These are phyloP conservation scores for Macrocybe gigantea DNA, from an alignment of 768 basidiomycete genomes.

Conservation along the genomic window DNA sequence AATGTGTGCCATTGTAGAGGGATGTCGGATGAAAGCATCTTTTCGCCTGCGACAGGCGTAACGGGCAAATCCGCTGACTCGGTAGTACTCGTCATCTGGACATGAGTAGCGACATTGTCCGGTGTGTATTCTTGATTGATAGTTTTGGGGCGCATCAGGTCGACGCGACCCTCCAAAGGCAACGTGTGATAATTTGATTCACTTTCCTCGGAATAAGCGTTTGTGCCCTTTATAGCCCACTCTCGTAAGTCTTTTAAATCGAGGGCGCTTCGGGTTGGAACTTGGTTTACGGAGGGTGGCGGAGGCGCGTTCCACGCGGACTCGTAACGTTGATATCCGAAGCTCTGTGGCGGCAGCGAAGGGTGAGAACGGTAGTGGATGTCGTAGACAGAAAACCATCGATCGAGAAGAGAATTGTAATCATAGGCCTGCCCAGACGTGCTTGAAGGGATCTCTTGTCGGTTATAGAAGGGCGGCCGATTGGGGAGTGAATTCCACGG, in stretches of 20 bases:
- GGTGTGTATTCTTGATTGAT: constrained; percentile 12
- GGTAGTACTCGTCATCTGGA: constrained; percentile 2
- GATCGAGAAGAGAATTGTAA: constrained; percentile 78
- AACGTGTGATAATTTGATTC: constrained; percentile 58
- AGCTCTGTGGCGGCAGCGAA: constrained; percentile 35
- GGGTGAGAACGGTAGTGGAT: constrained; percentile 68
- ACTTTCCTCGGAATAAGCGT: constrained; percentile 43
- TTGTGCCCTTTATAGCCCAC: constrained; percentile 35
- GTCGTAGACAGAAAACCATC: constrained; percentile 92
- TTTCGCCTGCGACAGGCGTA: constrained; percentile 31
- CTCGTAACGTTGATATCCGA: constrained; percentile 62
- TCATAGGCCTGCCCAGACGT: constrained; percentile 52
- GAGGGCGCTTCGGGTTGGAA: constrained; percentile 16
- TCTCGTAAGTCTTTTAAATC: constrained; percentile 61
- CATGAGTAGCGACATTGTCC: constrained; percentile 6
- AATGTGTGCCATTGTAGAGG: constrained; percentile 41
- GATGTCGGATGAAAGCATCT: constrained; percentile 23
- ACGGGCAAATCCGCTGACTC: constrained; percentile 23
- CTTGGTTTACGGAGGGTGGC: constrained; percentile 13
- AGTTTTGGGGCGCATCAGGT: constrained; percentile 66
- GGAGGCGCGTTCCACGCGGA: constrained; percentile 66
- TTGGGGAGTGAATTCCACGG: constrained; percentile 81
- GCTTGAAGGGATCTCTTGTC: constrained; percentile 17
- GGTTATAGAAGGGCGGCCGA: constrained; percentile 51
- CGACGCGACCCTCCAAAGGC: constrained; percentile 85